Evolutionary conservation across 306 rosid genomes (phyloP).

Genomic region (Phaseolus lunatus): DNA sequence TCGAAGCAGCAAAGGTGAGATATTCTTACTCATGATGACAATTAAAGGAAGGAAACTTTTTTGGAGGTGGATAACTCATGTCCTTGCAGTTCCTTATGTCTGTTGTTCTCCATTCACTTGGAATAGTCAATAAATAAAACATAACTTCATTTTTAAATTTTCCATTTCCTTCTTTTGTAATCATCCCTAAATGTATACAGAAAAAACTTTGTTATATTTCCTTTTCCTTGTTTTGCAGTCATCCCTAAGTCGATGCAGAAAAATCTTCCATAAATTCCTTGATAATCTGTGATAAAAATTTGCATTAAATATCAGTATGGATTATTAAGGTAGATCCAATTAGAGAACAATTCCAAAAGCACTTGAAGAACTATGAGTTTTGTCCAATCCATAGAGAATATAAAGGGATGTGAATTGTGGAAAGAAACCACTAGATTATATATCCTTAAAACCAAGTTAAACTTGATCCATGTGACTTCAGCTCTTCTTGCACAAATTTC

Average conservation of each 20-base stretch:
- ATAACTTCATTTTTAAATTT: background rate
- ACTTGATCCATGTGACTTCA: background rate
- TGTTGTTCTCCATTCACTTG: background rate
- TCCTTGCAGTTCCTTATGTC: conserved; percentile 6
- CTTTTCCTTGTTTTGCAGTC: background rate
- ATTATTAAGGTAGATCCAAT: too few relatives aligned
- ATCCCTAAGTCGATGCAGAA: background rate
- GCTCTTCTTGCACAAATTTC: background rate
- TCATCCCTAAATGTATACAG: background rate
- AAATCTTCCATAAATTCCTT: too few relatives aligned
- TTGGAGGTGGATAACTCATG: background rate
- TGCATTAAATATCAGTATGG: too few relatives aligned
- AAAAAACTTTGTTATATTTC: too few relatives aligned
- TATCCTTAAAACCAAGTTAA: background rate
- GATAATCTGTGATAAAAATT: too few relatives aligned
- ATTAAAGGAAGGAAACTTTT: background rate
- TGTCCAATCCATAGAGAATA: background rate
- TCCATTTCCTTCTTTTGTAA: background rate
- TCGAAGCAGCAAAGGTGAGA: conserved; percentile 88
- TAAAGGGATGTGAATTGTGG: background rate
- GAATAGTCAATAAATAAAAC: background rate
- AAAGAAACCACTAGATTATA: background rate
- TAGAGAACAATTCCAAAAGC: too few relatives aligned
- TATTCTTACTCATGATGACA: conserved; percentile 14
- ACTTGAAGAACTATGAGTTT: too few relatives aligned